Conservation (phyloP, 768 basidiomycete genomes). For the Leccinum pellstonianum region DNA sequence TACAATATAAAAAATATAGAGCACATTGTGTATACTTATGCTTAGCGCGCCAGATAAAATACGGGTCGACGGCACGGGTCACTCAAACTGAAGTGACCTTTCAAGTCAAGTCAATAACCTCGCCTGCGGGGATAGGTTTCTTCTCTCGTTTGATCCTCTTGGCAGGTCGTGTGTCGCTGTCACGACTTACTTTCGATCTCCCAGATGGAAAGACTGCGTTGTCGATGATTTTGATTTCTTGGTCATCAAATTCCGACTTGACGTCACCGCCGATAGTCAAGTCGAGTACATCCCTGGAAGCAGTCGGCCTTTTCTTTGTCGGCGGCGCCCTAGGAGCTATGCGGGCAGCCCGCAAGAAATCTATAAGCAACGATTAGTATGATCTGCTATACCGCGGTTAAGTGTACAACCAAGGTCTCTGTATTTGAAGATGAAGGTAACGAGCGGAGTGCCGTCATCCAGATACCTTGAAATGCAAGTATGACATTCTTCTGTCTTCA, state of each 20-base stretch:
- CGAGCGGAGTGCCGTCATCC: constrained; percentile 20
- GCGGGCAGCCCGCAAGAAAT: constrained; percentile 29
- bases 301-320: background rate
- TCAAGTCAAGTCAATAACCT: constrained; percentile 35
- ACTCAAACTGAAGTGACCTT: background rate
- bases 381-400: background rate
- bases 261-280: constrained; percentile 12
- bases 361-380: constrained; percentile 10
- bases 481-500: background rate
- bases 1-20: background rate
- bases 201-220: constrained; percentile 2
- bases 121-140: constrained; percentile 12
- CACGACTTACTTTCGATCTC: background rate
- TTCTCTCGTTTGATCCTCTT: constrained; percentile 32
- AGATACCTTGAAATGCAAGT: background rate
- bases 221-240: constrained; percentile 13
- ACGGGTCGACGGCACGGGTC: background rate
- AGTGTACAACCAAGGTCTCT: constrained; percentile 26
- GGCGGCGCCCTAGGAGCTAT: constrained; percentile 21
- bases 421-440: constrained; percentile 32
- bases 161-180: constrained; percentile 7
- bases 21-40: background rate
- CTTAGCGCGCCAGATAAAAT: background rate
- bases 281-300: constrained; percentile 21
- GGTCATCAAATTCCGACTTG: constrained; percentile 9